Percentiles rank a stretch among this genome's conserved stretches.
phyloP scores from a whole-genome alignment of 2,329 filamentous ascomycete genomes.

The Verticillium albo-atrum region DNA sequence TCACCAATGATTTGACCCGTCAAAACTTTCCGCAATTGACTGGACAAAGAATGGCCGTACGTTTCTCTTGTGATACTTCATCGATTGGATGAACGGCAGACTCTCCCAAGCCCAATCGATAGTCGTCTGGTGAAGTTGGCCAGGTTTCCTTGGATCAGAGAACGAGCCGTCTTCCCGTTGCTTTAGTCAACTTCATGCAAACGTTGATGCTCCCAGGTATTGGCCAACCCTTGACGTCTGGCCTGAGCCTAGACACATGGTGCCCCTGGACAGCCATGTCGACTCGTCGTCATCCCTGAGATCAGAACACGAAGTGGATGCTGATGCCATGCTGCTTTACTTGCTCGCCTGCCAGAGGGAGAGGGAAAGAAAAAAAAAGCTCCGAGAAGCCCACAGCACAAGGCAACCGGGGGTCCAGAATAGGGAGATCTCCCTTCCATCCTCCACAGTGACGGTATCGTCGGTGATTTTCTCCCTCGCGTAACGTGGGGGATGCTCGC shows the following conservation, averaged over 20 bases:
- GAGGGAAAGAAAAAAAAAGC: not conserved
- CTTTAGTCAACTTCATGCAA: not conserved
- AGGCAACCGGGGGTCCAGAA: not conserved
- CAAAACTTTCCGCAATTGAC: not conserved
- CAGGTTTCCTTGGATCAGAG: not conserved
- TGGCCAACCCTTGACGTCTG: not conserved
- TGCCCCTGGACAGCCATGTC: not conserved
- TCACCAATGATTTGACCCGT: not conserved
- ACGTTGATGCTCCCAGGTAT: not conserved
- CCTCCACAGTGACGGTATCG: not conserved
- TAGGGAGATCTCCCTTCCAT: constrained; percentile 3
- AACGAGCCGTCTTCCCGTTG: not conserved
- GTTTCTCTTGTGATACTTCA: not conserved
- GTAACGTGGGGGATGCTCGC: not conserved
- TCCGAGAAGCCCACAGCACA: not conserved
- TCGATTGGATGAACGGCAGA: not conserved
- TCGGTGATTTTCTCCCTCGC: not conserved
- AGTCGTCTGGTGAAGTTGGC: not conserved
- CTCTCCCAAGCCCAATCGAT: not conserved
- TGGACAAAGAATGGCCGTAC: not conserved
- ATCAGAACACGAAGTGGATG: not conserved
- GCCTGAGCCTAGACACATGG: not conserved
- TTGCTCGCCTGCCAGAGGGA: not conserved
- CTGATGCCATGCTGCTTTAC: not conserved
- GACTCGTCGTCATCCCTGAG: not conserved